Evolutionary conservation across 441 rosid species (phyloP), one percentile per base, ranked within the genome.

Genomic region (Populus hybrid): DNA sequence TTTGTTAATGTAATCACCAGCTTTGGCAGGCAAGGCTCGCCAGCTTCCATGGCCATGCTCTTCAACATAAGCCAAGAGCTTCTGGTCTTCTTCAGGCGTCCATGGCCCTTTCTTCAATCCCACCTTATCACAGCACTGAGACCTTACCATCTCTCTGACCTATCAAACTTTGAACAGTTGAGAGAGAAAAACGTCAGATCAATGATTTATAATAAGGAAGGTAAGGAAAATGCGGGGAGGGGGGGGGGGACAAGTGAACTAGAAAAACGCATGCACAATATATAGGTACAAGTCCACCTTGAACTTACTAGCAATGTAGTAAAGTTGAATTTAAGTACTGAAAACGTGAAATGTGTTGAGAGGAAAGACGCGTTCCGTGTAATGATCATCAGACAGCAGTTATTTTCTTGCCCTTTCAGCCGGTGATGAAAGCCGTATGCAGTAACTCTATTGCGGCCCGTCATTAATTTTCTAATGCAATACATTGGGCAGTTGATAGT

Each of bases 71-170:
- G 93, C 89, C 50, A 94, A 78, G 83, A 94, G 98, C 79, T 91
- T 94, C 89, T 92, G 91, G 77, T 94, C 98, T 75, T 92, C 98
- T 70, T 92, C 98, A 5, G 93, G 89, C 32, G 95, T 92, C 98
- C 98, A 94, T 50, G 97, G 95, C 4, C 98, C 98, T 89, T 94
- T 94, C 92, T 94, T 94, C 85, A 92, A 76, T 35, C 97, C 97
- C 18, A 88, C 90, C 78, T 91, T 89, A 75, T 88, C 90, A 79
- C 95, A 90, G 78, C 97, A 89, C 20, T 94, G 94, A 42, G 91
- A 86, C 80, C 92, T 76, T 59, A 92, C 91, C 98, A 92, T 93
- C 79, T 75, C 59, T 54, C 12, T 6, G 21, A 32, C 18, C 42
- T 66, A 24, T 16, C 69, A 11, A 12, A 16, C 18, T 26, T 14